These are phyloP conservation scores for Cardiospermum halicacabum DNA, from an alignment of 345 rosid genomes.

Conservation along the genomic window DNA sequence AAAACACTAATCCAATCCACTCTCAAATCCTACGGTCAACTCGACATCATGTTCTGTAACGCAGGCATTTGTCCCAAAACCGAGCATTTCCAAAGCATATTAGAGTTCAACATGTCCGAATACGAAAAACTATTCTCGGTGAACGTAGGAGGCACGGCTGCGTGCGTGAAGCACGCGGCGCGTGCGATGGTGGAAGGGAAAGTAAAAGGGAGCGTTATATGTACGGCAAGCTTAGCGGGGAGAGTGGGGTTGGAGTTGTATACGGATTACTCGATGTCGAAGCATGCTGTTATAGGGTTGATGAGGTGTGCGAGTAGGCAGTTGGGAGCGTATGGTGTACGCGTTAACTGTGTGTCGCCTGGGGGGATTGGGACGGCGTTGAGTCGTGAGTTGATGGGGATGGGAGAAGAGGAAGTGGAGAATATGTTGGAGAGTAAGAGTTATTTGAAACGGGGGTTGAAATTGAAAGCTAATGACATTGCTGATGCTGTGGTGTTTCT, in stretches of 20 bases:
- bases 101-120: conserved; percentile 15
- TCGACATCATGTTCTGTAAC: conserved; percentile 35
- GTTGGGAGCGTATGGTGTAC: conserved; percentile 38
- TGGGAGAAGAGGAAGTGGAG: conserved; percentile 19
- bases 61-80: too few relatives aligned
- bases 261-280: conserved; percentile 32
- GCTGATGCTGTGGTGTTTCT: conserved; percentile 43
- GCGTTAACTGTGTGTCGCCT: conserved; percentile 46
- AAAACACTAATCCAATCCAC: conserved; percentile 13
- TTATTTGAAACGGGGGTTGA: conserved; percentile 25
- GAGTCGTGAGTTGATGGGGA: neutral
- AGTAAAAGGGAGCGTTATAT: conserved; percentile 35
- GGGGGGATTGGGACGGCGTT: conserved; percentile 29
- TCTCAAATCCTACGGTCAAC: neutral
- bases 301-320: conserved; percentile 34
- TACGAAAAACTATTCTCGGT: conserved; percentile 20
- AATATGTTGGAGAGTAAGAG: conserved; percentile 4
- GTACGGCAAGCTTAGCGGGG: conserved; percentile 30
- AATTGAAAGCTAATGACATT: conserved; percentile 21
- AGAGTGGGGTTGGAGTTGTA: neutral
- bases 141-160: conserved; percentile 28
- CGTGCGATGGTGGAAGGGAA: conserved; percentile 32
- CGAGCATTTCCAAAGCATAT: too few relatives aligned
- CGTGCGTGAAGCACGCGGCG: conserved; percentile 30
- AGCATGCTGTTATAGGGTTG: conserved; percentile 38